Base-by-base conservation (phyloP, 208 protist genomes). In the Crithidia mellificae region DNA sequence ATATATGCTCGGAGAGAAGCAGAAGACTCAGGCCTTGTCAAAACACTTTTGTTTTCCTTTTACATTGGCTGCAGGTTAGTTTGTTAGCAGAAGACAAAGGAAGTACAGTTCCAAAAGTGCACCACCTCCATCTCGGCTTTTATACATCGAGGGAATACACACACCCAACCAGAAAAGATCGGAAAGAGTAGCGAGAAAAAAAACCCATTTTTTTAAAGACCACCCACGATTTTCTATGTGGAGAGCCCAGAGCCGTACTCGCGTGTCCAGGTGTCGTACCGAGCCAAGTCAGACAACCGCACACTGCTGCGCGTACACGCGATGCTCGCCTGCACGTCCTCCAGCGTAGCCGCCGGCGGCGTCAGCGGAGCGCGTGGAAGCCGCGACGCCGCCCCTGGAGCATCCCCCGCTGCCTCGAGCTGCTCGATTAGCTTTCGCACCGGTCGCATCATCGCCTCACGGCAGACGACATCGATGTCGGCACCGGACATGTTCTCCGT, bases 401-500 rank as follows among this genome's bases (percentile, higher is more conserved):
- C 56, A 29, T 63, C 59, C 12, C 72, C 67, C 2, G 70, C 65
- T 8, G 69, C 39, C 61, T 97, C 90, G 2, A 96, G 77, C 73
- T 85, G 67, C 36, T 86, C 85, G 68, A 96, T 94, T 63, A 94
- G 75, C 56, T 87, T 80, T n/a, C 93, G 93, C 46, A 97, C 84
- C 39, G 90, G 88, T 15, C 89, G 79, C 91, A 98, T 96, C 81
- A 93, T 89, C 7, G 94, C 92, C 65, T 98, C 96, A 14, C 92
- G 81, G 62, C 94, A 97, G 6, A 97, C 68, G 32, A 93, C 71
- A 49, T 94, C 92, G 58, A 98, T 91, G 59, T 98, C 96, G 14
- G 91, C 88, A 24, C 94, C 96, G 27, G 87, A 95, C 85, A 97
- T 97, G 43, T 78, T 85, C 43, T 91, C 84, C 14, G 86, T 91